Conservation (phyloP, 1,284 basidiomycete genomes). For the Ceratobasidium sp. region DNA sequence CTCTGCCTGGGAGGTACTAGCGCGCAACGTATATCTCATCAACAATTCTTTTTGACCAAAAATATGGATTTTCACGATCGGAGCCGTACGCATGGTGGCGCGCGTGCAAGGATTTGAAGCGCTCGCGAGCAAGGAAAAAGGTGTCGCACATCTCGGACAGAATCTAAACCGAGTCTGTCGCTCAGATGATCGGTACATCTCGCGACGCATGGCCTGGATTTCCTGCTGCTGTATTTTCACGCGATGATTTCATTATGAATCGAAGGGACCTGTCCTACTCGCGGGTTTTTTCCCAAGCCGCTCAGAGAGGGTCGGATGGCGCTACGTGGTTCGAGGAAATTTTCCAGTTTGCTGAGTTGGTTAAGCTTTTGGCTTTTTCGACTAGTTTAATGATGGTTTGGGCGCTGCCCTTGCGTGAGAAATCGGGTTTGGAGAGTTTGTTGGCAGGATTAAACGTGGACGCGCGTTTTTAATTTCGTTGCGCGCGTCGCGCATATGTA, state of each 20-base stretch:
- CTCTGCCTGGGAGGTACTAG: not conserved
- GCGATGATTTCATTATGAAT: conserved; percentile 15
- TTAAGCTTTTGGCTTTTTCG: conserved; percentile 16
- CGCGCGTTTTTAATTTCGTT: not conserved
- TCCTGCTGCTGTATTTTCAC: not conserved
- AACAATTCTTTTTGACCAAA: not conserved
- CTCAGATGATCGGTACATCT: conserved; percentile 7
- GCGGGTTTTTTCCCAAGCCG: not conserved
- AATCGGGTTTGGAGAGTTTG: conserved; percentile 17
- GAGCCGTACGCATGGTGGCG: not conserved
- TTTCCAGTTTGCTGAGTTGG: not conserved
- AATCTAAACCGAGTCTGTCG: not conserved
- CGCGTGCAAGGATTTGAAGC: not conserved
- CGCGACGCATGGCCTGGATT: not conserved
- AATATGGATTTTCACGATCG: not conserved
- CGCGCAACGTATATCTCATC: not conserved
- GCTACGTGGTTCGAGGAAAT: not conserved
- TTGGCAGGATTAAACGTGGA: not conserved
- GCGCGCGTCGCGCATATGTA: not conserved
- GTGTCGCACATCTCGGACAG: not conserved
- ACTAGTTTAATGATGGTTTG: not conserved
- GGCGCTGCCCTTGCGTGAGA: conserved; percentile 14
- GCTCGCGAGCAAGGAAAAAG: not conserved
- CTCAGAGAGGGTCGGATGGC: conserved; percentile 16
- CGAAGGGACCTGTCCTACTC: no score